Base-by-base conservation (phyloP, 768 basidiomycete species). In the Postia placenta region DNA sequence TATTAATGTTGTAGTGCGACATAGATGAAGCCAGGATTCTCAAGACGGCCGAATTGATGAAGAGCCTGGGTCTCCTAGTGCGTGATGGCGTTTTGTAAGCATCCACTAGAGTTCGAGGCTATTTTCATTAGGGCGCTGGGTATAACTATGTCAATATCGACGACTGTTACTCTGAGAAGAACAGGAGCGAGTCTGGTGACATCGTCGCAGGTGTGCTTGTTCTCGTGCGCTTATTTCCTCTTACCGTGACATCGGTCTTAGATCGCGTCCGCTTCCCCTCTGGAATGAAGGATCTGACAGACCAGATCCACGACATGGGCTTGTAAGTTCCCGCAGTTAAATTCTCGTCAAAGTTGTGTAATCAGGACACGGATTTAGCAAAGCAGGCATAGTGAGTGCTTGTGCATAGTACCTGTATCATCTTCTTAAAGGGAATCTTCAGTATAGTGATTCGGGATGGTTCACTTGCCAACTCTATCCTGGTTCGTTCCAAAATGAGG, bases 381-480 rank as follows among this genome's bases (percentile, higher is more conserved):
- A 79, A 69, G 74, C 79, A 15, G 81, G 81, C 5, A 83, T 84
- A 45, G 82, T 83, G 56, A 54, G 77, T 58, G 7, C 22, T 22
- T 15, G 27, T 44, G 27, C 19, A 38, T 11, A n/a, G n/a, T n/a
- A n/a, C n/a, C n/a, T n/a, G n/a, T n/a, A n/a, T n/a, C n/a, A n/a
- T n/a, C n/a, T n/a, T n/a, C n/a, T n/a, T n/a, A n/a, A n/a, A n/a
- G n/a, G n/a, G n/a, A n/a, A n/a, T n/a, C 17, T 24, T 27, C 40
- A 81, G 81, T 84, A 84, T 52, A 78, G 81, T 50, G 80, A 83
- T 55, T 73, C 83, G 0, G 83, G 83, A 17, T 84, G 81, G 82
- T 81, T 74, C 56, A 84, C 83, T 22, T 85, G 83, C 55, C 72
- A 74, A 39, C 50, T 74, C 11, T 85, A 82, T 58, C 83, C 83